Conservation (phyloP, 2,329 filamentous ascomycete genomes). For the Penicillium fuscoglaucum region DNA sequence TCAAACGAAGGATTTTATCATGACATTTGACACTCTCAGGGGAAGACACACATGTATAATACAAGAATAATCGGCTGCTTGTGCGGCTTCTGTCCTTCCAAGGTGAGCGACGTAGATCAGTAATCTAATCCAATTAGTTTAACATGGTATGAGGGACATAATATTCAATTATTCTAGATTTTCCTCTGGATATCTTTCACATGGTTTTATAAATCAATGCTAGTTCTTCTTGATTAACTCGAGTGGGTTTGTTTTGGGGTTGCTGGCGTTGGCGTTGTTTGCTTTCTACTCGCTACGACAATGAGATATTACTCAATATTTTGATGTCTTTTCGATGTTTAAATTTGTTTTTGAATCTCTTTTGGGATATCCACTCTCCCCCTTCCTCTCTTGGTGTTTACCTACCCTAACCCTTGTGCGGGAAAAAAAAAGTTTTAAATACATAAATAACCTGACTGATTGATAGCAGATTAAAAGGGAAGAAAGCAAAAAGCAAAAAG, state of each 20-base stretch:
- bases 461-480: not conserved
- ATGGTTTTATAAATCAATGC: not conserved
- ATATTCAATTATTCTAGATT: no score
- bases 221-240: not conserved
- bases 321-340: not conserved
- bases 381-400: not conserved
- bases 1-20: not conserved
- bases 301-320: no score
- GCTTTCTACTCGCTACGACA: no score
- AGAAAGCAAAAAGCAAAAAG: constrained; percentile 11
- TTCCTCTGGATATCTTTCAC: no score
- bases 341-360: not conserved
- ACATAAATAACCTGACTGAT: no score
- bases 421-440: not conserved
- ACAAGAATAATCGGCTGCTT: not conserved
- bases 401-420: not conserved
- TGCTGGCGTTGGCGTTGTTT: not conserved
- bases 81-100: not conserved
- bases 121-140: not conserved
- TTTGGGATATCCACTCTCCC: not conserved
- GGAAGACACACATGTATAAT: not conserved
- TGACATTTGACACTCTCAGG: not conserved
- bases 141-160: not conserved
- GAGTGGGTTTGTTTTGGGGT: no score
- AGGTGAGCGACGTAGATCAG: not conserved